These are phyloP conservation scores for Samsoniella hepiali DNA, from an alignment of 2,329 filamentous ascomycete species.

Conservation along the genomic window DNA sequence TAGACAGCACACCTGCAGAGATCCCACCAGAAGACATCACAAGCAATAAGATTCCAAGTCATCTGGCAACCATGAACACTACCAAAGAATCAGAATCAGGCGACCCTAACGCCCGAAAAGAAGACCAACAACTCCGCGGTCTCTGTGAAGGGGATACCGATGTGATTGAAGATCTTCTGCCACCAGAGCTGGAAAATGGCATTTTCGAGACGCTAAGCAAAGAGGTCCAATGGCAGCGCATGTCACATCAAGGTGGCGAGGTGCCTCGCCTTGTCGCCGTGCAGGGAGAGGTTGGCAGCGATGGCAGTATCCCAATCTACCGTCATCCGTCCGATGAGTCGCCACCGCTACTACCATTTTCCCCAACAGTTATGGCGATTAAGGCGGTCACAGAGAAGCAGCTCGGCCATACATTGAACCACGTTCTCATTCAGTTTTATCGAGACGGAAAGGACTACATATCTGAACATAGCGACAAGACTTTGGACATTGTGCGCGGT, in stretches of 20 bases:
- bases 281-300: conserved; percentile 66
- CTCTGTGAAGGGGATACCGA: conserved; percentile 81
- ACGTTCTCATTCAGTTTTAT: conserved; percentile 90
- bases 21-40: neutral
- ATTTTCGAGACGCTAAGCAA: conserved; percentile 68
- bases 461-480: conserved; percentile 96
- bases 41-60: neutral
- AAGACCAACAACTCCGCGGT: conserved; percentile 25
- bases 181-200: conserved; percentile 49
- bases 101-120: conserved; percentile 8
- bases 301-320: conserved; percentile 84
- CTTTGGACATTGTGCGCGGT: conserved; percentile 76
- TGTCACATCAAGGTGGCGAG: conserved; percentile 88
- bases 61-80: neutral
- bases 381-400: conserved; percentile 65
- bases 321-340: conserved; percentile 90
- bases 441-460: conserved; percentile 88
- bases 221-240: conserved; percentile 84
- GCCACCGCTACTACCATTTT: conserved; percentile 72
- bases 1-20: neutral
- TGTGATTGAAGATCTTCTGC: conserved; percentile 68
- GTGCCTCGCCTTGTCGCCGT: conserved; percentile 90
- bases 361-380: conserved; percentile 66
- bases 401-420: conserved; percentile 80
- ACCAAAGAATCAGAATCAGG: neutral